phyloP scores from a whole-genome alignment of 495 filamentous ascomycete genomes.

The Penicillium crystallinum region DNA sequence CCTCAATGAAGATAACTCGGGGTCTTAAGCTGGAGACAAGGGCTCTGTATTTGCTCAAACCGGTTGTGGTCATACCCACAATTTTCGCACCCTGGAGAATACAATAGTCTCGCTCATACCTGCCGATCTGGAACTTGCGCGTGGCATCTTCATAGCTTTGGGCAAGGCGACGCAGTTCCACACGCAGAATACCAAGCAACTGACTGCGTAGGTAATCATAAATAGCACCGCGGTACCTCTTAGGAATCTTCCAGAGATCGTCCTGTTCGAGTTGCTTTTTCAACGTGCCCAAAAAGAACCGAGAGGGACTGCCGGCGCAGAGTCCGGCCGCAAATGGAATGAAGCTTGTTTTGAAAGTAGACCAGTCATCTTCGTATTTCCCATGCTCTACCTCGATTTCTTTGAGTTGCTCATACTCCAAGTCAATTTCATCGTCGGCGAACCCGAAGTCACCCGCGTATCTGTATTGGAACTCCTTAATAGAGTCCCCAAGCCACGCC shows the following conservation, averaged over 20 bases:
- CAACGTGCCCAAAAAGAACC: conserved; percentile 4
- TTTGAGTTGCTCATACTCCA: conserved; percentile 59
- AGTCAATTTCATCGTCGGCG: conserved; percentile 57
- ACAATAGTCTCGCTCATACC: conserved; percentile 50
- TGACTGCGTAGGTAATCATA: conserved; percentile 52
- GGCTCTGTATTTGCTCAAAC: conserved; percentile 80
- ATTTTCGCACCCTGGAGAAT: conserved; percentile 51
- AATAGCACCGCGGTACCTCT: conserved; percentile 47
- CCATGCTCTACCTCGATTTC: conserved; percentile 61
- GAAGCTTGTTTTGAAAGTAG: conserved; percentile 46
- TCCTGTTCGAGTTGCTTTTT: conserved; percentile 20
- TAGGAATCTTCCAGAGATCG: conserved; percentile 56
- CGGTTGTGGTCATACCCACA: conserved; percentile 74
- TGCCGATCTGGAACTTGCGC: conserved; percentile 44
- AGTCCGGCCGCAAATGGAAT: conserved; percentile 45
- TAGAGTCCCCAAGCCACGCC: conserved; percentile 57
- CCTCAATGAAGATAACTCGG: conserved; percentile 63
- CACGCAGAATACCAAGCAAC: conserved; percentile 38
- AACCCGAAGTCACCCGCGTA: conserved; percentile 43
- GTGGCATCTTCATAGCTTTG: conserved; percentile 37
- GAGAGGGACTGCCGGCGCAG: conserved; percentile 24
- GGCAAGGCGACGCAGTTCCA: conserved; percentile 38
- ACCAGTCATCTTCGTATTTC: conserved; percentile 47
- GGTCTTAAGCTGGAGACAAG: conserved; percentile 68
- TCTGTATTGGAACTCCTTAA: conserved; percentile 33